These are phyloP conservation scores for Colletotrichum sp. DNA, from an alignment of 2,329 filamentous ascomycete genomes.

Conservation along the genomic window DNA sequence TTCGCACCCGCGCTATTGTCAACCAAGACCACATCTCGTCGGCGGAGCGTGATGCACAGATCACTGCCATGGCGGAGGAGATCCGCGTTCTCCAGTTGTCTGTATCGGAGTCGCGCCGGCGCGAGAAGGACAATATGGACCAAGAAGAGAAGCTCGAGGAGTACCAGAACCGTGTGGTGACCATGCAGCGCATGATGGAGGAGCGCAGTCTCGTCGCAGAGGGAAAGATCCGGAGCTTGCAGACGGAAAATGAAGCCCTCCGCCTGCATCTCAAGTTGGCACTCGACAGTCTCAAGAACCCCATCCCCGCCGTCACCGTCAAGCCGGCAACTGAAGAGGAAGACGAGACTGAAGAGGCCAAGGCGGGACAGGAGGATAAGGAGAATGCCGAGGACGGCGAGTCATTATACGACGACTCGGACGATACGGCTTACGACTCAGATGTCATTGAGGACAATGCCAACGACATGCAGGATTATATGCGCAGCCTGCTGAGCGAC, in stretches of 20 bases:
- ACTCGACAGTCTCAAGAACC: conserved; percentile 86
- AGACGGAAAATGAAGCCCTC: conserved; percentile 89
- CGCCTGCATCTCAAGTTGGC: conserved; percentile 88
- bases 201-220: conserved; percentile 89
- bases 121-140: conserved; percentile 77
- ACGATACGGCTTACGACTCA: conserved; percentile 43
- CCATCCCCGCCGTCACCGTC: conserved; percentile 70
- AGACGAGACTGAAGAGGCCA: not conserved
- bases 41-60: conserved; percentile 93
- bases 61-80: conserved; percentile 92
- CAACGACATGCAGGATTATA: conserved; percentile 79
- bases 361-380: conserved; percentile 37
- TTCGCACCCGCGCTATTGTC: conserved; percentile 90
- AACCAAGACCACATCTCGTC: conserved; percentile 95
- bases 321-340: conserved; percentile 17
- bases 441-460: conserved; percentile 57
- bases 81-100: conserved; percentile 85
- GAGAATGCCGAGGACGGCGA: conserved; percentile 67
- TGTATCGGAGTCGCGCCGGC: conserved; percentile 67
- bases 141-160: conserved; percentile 89
- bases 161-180: conserved; percentile 88
- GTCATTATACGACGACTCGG: conserved; percentile 44
- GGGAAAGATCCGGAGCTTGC: conserved; percentile 89
- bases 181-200: conserved; percentile 96
- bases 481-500: conserved; percentile 83